Base-by-base conservation (phyloP, 2,329 filamentous ascomycete genomes). In the Nemania sp. region DNA sequence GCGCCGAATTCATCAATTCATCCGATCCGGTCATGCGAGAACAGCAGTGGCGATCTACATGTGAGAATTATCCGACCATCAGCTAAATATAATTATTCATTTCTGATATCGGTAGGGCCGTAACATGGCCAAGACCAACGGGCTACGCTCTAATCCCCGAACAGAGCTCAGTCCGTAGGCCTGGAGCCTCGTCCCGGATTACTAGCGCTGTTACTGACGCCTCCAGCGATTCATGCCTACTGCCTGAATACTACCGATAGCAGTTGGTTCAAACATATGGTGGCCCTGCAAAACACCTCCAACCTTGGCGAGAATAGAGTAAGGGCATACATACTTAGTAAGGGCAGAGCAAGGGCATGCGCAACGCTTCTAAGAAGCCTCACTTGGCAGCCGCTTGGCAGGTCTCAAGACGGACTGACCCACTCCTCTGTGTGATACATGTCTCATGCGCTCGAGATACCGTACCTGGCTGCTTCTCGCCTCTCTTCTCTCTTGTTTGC, bases 391-490 rank as follows among this genome's bases (percentile, higher is more conserved):
- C 32, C 62, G 65, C 79, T 80, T 80, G 78, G 78, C 79, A 74
- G 71, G 79, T 80, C 75, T 79, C 78, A 79, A 76, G 73, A 76
- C 57, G 76, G 76, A 76, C 71, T 76, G 75, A 78, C 74, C 75
- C 76, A 72, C 74, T 55, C 53, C 41, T 2, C 24, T 41, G 43
- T 68, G 57, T 72, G 69, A 72, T 68, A 71, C 69, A 68, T 69
- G 69, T 73, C 71, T 74, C 72, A 74, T 70, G 72, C 68, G 61
- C 35, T 56, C 41, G 27, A 64, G 51, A 55, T 61, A 26, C 18
- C 18, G 3, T 45, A 20, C 24, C 13, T 65, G 56, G 43, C 52
- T 58, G 55, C 64, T 56, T 67, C 57, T 69, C 64, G 67, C 49
- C 26, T 68, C 52, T 68, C 64, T 56, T 67, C 57, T 69, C 64